Evolutionary conservation across 1,139 yeast genomes (phyloP).

Genomic region (Meyerozyma sp.): DNA sequence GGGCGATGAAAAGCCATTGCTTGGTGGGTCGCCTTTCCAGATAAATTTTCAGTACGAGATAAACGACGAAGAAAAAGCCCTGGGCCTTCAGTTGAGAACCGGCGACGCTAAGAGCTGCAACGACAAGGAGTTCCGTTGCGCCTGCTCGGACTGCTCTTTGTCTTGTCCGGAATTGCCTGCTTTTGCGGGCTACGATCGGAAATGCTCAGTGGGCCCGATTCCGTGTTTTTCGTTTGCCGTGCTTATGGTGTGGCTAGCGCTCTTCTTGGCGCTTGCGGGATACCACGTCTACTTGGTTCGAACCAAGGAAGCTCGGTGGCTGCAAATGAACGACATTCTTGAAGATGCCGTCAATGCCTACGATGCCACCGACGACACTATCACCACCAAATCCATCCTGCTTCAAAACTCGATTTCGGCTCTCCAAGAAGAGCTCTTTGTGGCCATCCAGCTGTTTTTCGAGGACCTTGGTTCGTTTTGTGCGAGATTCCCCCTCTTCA

Average conservation of each 20-base stretch:
- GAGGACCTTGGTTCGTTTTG: constrained; percentile 48
- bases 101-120: constrained; percentile 52
- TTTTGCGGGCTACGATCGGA: constrained; percentile 25
- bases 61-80: constrained; percentile 15
- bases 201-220: constrained; percentile 55
- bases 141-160: constrained; percentile 83
- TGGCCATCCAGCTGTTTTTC: constrained; percentile 27
- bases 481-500: constrained; percentile 52
- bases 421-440: constrained; percentile 8
- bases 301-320: constrained; percentile 6
- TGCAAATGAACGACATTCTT: constrained; percentile 6
- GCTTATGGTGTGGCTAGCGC: constrained; percentile 42
- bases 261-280: constrained; percentile 32
- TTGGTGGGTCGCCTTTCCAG: constrained; percentile 96
- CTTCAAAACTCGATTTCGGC: constrained; percentile 1
- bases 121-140: constrained; percentile 65
- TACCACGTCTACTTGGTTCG: constrained; percentile 30
- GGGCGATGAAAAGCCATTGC: constrained; percentile 88
- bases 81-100: constrained; percentile 19
- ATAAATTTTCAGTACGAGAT: constrained; percentile 62
- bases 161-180: constrained; percentile 68
- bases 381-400: constrained; percentile 1
- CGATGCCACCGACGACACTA: constrained; percentile 20
- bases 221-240: constrained; percentile 74
- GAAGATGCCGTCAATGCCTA: constrained; percentile 12